Conservation (phyloP, 805 yeast species). For the Hanseniaspora jakobsenii region DNA sequence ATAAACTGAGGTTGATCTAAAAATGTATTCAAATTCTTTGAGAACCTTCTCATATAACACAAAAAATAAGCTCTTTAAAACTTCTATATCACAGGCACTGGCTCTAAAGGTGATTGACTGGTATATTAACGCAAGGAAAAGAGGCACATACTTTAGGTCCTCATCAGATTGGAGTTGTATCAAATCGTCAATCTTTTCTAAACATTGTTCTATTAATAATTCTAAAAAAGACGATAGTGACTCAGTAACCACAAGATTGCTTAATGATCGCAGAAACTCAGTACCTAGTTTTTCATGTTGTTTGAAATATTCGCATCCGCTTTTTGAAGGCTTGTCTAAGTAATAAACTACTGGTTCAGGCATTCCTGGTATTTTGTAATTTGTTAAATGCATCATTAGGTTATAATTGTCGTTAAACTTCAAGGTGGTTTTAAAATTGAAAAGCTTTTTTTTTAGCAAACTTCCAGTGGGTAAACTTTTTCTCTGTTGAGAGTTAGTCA, state of each 20-base stretch:
- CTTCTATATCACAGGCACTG: constrained; percentile 39
- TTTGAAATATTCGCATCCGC: background rate
- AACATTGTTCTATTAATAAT: background rate
- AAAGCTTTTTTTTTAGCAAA: background rate
- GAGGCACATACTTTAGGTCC: constrained; percentile 37
- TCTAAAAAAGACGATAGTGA: constrained; percentile 9
- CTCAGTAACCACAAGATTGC: constrained; percentile 1
- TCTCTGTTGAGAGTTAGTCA: background rate
- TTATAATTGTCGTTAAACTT: constrained; percentile 14
- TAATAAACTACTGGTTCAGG: constrained; percentile 2
- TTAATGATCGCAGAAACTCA: background rate
- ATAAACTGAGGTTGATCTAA: constrained; percentile 3
- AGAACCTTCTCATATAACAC: background rate
- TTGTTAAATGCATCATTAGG: constrained; percentile 1
- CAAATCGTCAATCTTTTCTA: constrained; percentile 16
- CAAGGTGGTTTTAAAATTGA: constrained; percentile 9
- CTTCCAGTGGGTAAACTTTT: no score
- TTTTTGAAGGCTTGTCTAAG: background rate
- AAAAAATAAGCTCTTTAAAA: constrained; percentile 27
- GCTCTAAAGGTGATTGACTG: constrained; percentile 48
- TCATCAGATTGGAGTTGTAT: constrained; percentile 16
- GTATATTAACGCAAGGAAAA: constrained; percentile 45
- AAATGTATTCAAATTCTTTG: constrained; percentile 12
- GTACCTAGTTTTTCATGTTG: background rate
- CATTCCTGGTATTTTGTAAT: constrained; percentile 10